These are phyloP conservation scores for Chlorella sp. DNA, from an alignment of 139 green algal genomes.

Conservation along the genomic window DNA sequence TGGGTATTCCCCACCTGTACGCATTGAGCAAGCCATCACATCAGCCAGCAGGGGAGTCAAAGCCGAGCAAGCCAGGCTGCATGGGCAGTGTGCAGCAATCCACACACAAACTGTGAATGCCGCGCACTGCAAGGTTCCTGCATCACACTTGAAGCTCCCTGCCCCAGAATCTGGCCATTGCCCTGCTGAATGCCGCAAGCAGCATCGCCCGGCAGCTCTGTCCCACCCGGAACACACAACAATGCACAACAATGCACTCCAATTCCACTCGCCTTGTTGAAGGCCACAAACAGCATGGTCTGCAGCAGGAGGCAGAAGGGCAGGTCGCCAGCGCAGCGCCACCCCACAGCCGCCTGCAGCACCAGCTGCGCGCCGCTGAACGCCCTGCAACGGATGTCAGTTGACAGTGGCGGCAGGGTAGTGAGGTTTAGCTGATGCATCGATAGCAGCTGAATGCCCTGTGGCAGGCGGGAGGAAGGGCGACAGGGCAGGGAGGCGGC, in stretches of 20 bases:
- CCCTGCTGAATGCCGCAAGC: too few species aligned
- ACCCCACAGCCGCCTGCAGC: constrained; percentile 14
- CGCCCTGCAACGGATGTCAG: not conserved
- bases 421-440: too few species aligned
- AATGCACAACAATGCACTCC: too few species aligned
- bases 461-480: too few species aligned
- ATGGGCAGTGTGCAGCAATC: not conserved
- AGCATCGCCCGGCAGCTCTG: too few species aligned
- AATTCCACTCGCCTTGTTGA: constrained; percentile 84
- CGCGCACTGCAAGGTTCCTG: too few species aligned
- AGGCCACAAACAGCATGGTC: constrained; percentile 87
- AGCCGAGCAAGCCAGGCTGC: not conserved
- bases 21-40: not conserved
- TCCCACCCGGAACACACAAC: not conserved
- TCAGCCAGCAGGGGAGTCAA: not conserved
- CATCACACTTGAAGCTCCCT: not conserved
- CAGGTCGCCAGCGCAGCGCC: constrained; percentile 32
- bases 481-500: too few species aligned
- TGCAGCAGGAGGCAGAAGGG: constrained; percentile 62
- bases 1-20: too few species aligned
- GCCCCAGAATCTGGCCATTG: not conserved
- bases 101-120: not conserved
- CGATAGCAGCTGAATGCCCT: too few species aligned
- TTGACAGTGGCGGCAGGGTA: not conserved
- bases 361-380: constrained; percentile 1